These are phyloP conservation scores for Fusarium mangiferae DNA, from an alignment of 2,329 filamentous ascomycete genomes.

Conservation along the genomic window DNA sequence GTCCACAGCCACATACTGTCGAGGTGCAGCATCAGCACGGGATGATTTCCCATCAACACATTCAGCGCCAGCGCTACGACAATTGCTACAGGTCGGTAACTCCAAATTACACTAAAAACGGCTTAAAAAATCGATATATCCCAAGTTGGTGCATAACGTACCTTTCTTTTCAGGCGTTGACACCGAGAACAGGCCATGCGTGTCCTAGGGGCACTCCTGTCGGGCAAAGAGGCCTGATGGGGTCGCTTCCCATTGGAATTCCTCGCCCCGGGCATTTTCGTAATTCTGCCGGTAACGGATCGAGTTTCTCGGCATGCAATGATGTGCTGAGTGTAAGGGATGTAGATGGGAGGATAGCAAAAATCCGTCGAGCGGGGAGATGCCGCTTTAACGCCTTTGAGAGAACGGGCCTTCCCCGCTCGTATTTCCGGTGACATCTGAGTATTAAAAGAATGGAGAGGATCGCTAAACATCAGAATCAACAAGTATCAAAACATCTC, in stretches of 20 bases:
- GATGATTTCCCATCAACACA: conserved; percentile 58
- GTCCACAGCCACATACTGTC: conserved; percentile 48
- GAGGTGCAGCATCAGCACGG: conserved; percentile 52
- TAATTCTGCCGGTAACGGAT: not conserved
- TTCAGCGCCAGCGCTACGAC: conserved; percentile 52
- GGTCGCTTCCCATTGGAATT: not conserved
- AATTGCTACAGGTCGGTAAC: conserved; percentile 55
- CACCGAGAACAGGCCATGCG: conserved; percentile 51
- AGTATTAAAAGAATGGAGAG: conserved; percentile 11
- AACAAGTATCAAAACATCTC: not conserved
- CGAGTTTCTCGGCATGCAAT: not conserved
- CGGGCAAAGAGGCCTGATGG: not conserved
- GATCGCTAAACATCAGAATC: no score
- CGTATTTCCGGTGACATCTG: not conserved
- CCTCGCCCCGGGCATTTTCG: conserved; percentile 25
- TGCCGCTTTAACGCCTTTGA: conserved; percentile 13
- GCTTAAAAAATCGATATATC: not conserved
- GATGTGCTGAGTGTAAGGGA: not conserved
- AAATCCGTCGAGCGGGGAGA: conserved; percentile 27
- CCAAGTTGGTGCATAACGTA: conserved; percentile 33
- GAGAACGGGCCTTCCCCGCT: conserved; percentile 20
- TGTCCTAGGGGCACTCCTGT: not conserved
- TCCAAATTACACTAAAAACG: conserved; percentile 57
- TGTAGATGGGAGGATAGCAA: conserved; percentile 15
- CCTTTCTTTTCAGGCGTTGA: conserved; percentile 61